Evolutionary conservation across 2,329 filamentous ascomycete genomes (phyloP).

Genomic region (Diaporthe aspalathi): DNA sequence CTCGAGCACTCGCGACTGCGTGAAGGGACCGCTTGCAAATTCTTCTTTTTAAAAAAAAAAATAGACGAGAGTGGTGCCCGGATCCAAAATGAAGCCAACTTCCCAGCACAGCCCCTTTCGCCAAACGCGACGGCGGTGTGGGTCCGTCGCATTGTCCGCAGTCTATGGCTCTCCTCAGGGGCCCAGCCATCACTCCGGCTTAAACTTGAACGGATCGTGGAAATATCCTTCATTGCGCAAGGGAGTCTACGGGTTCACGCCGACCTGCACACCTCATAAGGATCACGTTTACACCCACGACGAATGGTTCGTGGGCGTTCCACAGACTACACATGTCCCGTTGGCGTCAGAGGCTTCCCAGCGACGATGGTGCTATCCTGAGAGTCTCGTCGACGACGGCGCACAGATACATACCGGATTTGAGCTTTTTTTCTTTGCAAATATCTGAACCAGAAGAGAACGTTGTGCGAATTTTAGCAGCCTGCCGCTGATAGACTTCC

Average conservation of each 20-base stretch:
- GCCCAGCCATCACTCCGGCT: neutral
- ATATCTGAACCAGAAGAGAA: neutral
- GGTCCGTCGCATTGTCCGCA: neutral
- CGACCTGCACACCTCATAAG: neutral
- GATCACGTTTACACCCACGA: neutral
- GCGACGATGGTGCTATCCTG: neutral
- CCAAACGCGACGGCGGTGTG: neutral
- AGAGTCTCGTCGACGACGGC: neutral
- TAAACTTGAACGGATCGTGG: neutral
- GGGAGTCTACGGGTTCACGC: neutral
- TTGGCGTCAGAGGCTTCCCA: neutral
- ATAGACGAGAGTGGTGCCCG: no score
- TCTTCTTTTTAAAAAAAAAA: no score
- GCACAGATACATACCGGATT: neutral
- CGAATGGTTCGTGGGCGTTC: neutral
- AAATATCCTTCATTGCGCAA: neutral
- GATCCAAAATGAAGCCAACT: no score
- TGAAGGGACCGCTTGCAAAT: no score
- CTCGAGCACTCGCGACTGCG: no score
- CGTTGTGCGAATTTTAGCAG: neutral
- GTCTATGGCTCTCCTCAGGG: neutral
- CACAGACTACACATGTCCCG: neutral
- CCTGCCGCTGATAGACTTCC: neutral
- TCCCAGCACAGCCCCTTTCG: no score
- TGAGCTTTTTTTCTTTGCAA: neutral